These are phyloP conservation scores for Albizia julibrissin DNA, from an alignment of 306 rosid species.

Conservation along the genomic window DNA sequence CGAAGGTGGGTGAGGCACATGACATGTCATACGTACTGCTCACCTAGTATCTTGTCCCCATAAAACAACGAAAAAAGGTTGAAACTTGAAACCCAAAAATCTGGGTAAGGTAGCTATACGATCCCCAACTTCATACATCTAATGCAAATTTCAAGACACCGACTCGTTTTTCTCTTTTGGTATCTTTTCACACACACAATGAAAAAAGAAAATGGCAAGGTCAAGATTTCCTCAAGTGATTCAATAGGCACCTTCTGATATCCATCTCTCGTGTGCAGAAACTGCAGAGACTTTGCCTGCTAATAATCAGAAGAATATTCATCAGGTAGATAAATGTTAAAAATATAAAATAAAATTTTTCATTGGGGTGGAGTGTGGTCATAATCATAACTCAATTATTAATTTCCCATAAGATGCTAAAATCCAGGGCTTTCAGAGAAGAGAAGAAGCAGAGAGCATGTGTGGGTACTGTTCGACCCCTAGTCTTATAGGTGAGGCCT, in stretches of 20 bases:
- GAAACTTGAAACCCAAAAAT: constrained; percentile 24
- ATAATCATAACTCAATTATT: constrained; percentile 43
- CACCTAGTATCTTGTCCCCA: not conserved
- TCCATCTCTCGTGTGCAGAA: not conserved
- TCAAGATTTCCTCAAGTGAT: not conserved
- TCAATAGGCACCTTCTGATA: constrained; percentile 26
- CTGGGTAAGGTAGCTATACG: constrained; percentile 36
- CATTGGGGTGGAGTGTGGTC: constrained; percentile 40
- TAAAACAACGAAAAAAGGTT: constrained; percentile 30
- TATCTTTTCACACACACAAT: constrained; percentile 22
- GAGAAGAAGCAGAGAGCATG: constrained; percentile 42
- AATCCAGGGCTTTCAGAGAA: constrained; percentile 37
- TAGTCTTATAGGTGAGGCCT: constrained; percentile 31
- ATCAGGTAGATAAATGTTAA: constrained; percentile 12
- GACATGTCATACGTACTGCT: not conserved
- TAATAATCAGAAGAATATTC: constrained; percentile 29
- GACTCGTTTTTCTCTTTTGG: constrained; percentile 7
- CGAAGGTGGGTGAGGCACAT: not conserved
- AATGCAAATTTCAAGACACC: constrained; percentile 12
- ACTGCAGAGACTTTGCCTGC: constrained; percentile 8
- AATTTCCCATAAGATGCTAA: constrained; percentile 44
- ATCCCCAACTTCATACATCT: not conserved
- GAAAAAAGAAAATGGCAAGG: not conserved
- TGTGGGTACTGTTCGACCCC: constrained; percentile 39
- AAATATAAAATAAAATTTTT: constrained; percentile 12